Base-by-base conservation (phyloP, 139 green algal species). In the Monoraphidium neglectum region DNA sequence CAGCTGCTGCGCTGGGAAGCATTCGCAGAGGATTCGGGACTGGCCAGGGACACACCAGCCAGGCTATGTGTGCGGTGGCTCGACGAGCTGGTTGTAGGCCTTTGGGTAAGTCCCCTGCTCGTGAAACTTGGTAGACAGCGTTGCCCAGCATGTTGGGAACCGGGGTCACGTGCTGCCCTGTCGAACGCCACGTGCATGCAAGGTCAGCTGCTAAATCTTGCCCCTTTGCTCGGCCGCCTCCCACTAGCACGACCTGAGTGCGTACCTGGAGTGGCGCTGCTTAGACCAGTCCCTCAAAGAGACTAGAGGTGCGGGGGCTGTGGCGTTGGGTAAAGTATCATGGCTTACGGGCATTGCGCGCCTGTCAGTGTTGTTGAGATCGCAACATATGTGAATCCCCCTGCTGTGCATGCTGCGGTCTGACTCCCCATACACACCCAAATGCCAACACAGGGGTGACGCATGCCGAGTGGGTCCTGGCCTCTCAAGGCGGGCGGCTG, bases 251-350 rank as follows among this genome's bases (percentile, higher is more conserved):
- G 43, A 51, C 43, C 43, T 51, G 43, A 51, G 43, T 12, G 73
- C 63, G 2, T 73, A 79, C 47, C 62, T 79, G 73, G 73, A 79
- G 63, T 79, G 73, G 73, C 71, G 72, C 49, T 62, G 72, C 62
- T 57, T 36, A 62, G 73, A 79, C 38, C 73, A 79, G 47, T 67
- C 47, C 6, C 51, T 79, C 33, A 51, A 28, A 3, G 63, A 79
- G 60, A 23, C 65, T 13, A 36, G 73, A 65, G 73, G 73, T 78
- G 61, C 28, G 72, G 36, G 30, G 21, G n/a, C 5, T 0, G 30
- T 46, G 28, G 35, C 40, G 67, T 38, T 21, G 16, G 1, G 43
- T 4, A 62, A 60, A 60, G 51, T 60, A 21, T 21, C 13, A 18
- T 26, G 13, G 43, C 15, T n/a, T 53, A 59, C 26, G 32, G 72